These are phyloP conservation scores for Monoraphidium neglectum DNA, from an alignment of 139 green algal genomes.

Conservation along the genomic window DNA sequence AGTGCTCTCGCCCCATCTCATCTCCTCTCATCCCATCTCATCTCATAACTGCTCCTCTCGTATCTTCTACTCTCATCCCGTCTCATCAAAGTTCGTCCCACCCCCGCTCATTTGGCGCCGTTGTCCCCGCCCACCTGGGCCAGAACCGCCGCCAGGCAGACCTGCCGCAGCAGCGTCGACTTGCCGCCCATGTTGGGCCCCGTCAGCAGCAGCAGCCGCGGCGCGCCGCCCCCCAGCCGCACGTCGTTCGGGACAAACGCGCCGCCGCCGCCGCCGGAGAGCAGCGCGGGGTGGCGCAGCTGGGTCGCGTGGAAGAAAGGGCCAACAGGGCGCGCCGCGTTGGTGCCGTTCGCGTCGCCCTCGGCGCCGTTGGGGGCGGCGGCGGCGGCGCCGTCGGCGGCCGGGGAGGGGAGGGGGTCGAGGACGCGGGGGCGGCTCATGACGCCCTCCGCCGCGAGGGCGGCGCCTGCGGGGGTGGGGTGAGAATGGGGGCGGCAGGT, in stretches of 20 bases:
- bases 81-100: too few species aligned
- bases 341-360: too few species aligned
- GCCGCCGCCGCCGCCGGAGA: constrained; percentile 40
- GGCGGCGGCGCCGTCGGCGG: constrained; percentile 35
- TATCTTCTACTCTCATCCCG: too few species aligned
- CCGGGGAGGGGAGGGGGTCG: constrained; percentile 33
- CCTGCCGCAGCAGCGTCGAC: constrained; percentile 90
- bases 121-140: constrained; percentile 68
- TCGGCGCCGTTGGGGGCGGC: too few species aligned
- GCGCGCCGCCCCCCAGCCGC: constrained; percentile 51
- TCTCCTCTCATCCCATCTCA: too few species aligned
- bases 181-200: constrained; percentile 99
- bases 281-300: constrained; percentile 77
- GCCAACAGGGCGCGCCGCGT: neutral
- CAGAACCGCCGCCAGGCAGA: constrained; percentile 88
- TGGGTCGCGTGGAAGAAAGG: constrained; percentile 53
- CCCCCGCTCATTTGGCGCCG: too few species aligned
- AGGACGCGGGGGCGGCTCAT: constrained; percentile 47
- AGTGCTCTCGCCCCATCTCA: too few species aligned
- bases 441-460: constrained; percentile 28
- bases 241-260: constrained; percentile 97
- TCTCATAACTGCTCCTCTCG: too few species aligned
- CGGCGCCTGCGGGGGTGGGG: constrained; percentile 1
- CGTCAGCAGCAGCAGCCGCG: constrained; percentile 79
- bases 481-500: neutral